phyloP scores from a whole-genome alignment of 371 early-diverging fungal genomes.

The Homolaphlyctis polyrhiza region DNA sequence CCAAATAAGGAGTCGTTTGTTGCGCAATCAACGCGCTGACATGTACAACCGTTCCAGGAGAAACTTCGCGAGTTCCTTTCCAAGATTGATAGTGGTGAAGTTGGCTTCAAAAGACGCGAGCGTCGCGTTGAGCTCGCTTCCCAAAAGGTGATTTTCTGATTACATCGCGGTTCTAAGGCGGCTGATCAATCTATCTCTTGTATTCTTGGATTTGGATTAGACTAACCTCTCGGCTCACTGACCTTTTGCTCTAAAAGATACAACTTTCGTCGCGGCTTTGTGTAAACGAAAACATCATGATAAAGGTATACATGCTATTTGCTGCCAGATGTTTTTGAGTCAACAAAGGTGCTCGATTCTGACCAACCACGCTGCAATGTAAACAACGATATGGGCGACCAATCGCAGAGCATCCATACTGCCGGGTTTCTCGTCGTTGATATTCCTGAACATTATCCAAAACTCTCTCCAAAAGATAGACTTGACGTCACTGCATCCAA shows the following conservation, averaged over 20 bases:
- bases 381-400: background rate
- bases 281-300: background rate
- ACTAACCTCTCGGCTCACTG: too few relatives aligned
- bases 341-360: too few relatives aligned
- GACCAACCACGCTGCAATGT: background rate
- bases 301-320: background rate
- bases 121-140: background rate
- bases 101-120: slow-evolving; percentile 7
- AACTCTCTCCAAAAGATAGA: background rate
- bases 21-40: too few relatives aligned
- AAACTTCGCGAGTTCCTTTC: slow-evolving; percentile 14
- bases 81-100: slow-evolving; percentile 12
- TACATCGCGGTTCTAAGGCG: too few relatives aligned
- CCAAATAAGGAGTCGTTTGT: too few relatives aligned
- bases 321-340: too few relatives aligned
- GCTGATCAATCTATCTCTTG: too few relatives aligned
- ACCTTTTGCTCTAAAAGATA: too few relatives aligned
- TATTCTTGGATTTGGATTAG: too few relatives aligned
- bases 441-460: slow-evolving; percentile 5
- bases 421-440: slow-evolving; percentile 6
- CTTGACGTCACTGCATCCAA: background rate
- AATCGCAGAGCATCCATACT: slow-evolving; percentile 2
- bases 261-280: too few relatives aligned
- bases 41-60: too few relatives aligned
- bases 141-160: slow-evolving; percentile 3